Evolutionary conservation across 2,329 filamentous ascomycete species (phyloP).

Genomic region (Balansia obtecta): DNA sequence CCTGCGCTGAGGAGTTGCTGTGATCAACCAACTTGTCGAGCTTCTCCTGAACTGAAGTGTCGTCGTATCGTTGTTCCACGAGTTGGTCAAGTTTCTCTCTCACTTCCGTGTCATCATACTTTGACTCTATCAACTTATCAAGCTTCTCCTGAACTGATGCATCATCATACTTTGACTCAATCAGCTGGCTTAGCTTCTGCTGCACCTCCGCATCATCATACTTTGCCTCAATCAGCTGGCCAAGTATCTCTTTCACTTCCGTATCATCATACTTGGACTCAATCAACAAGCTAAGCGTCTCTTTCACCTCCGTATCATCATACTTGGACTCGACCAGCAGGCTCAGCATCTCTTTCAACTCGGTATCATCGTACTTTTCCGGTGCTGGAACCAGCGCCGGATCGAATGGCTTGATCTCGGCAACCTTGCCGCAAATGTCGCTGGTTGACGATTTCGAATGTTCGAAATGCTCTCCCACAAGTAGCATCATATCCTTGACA

Average conservation of each 20-base stretch:
- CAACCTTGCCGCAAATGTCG: constrained; percentile 44
- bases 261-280: constrained; percentile 17
- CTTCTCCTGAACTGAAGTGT: constrained; percentile 23
- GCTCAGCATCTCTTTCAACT: constrained; percentile 15
- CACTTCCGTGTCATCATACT: constrained; percentile 30
- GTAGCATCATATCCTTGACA: constrained; percentile 70
- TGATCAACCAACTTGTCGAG: constrained; percentile 44
- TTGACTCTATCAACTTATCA: constrained; percentile 18
- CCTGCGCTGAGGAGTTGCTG: constrained; percentile 52
- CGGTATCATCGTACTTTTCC: constrained; percentile 36
- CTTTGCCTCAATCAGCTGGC: constrained; percentile 21
- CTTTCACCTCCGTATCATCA: constrained; percentile 13
- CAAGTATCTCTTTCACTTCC: constrained; percentile 16
- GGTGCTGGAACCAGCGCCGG: constrained; percentile 41
- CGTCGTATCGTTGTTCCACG: constrained; percentile 17
- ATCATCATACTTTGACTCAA: constrained; percentile 17
- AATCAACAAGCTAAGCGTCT: constrained; percentile 14
- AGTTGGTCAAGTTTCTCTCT: constrained; percentile 40
- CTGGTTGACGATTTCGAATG: constrained; percentile 59
- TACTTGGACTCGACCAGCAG: constrained; percentile 16
- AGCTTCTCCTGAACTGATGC: constrained; percentile 16
- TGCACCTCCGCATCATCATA: constrained; percentile 15
- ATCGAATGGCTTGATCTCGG: constrained; percentile 49
- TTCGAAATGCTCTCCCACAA: constrained; percentile 80
- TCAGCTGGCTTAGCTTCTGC: constrained; percentile 14